A percentile compares a stretch with the other conserved stretches of the same genome.
These are phyloP conservation scores for Corniculantispora saksenae DNA, from an alignment of 2,329 filamentous ascomycete species.

Conservation along the genomic window DNA sequence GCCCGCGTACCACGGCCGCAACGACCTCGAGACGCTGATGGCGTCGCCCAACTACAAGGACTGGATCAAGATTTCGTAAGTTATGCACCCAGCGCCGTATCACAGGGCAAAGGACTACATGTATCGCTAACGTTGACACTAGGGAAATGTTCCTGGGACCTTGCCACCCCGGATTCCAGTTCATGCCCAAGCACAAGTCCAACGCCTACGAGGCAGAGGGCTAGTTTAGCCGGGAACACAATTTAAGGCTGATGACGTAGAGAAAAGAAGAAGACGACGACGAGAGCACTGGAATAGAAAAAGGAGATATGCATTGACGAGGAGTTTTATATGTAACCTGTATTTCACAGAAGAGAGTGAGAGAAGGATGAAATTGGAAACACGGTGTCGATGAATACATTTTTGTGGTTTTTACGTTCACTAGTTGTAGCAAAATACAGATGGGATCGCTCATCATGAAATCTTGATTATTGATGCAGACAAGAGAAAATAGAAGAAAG, in stretches of 20 bases:
- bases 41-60: slow-evolving; percentile 90
- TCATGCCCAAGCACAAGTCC: slow-evolving; percentile 97
- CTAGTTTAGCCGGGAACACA: too few relatives aligned
- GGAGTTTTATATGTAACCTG: slow-evolving; percentile 13
- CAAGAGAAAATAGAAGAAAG: neutral
- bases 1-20: slow-evolving; percentile 77
- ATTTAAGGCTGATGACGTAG: neutral
- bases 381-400: neutral
- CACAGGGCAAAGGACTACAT: neutral
- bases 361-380: neutral
- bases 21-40: slow-evolving; percentile 92
- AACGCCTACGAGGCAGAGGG: slow-evolving; percentile 83
- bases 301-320: neutral
- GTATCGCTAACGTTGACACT: slow-evolving; percentile 21
- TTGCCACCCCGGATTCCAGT: slow-evolving; percentile 85
- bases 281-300: neutral
- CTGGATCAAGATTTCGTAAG: slow-evolving; percentile 97
- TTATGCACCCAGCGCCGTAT: slow-evolving; percentile 27
- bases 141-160: slow-evolving; percentile 98
- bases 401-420: neutral
- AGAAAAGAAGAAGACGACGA: neutral
- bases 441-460: neutral
- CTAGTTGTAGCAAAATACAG: neutral
- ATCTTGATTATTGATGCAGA: slow-evolving; percentile 7
- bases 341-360: neutral